Evolutionary conservation across 148 eudicot species (phyloP).

Genomic region (Euryodendron excelsum): DNA sequence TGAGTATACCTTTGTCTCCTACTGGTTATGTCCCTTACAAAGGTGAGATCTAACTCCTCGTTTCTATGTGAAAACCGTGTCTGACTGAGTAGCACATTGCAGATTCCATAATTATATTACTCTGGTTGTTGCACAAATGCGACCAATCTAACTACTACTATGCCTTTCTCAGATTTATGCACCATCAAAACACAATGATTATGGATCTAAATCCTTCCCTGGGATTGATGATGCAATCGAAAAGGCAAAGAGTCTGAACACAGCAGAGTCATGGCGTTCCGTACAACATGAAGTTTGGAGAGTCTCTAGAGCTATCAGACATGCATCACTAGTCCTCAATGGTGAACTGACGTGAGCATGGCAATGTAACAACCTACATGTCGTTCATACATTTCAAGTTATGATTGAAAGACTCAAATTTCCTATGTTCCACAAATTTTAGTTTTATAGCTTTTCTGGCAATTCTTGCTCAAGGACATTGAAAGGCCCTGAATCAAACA

Average conservation of each 20-base stretch:
- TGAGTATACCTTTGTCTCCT: background rate
- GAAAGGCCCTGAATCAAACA: background rate
- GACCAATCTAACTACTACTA: background rate
- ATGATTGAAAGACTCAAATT: background rate
- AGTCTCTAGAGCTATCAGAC: conserved; percentile 51
- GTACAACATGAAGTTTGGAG: conserved; percentile 60
- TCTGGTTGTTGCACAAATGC: background rate
- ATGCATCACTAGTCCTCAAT: conserved; percentile 48
- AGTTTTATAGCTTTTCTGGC: background rate
- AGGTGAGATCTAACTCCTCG: background rate
- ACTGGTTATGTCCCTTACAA: background rate
- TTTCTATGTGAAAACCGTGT: background rate
- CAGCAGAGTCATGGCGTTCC: conserved; percentile 39
- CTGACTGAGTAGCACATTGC: background rate
- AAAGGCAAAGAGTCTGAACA: conserved; percentile 29
- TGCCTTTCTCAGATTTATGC: conserved; percentile 45
- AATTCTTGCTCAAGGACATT: background rate
- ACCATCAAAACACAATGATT: conserved; percentile 55
- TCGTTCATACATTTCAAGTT: background rate
- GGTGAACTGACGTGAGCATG: conserved; percentile 42
- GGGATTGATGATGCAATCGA: conserved; percentile 55
- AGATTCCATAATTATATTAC: background rate
- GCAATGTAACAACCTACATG: background rate
- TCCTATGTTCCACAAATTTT: background rate
- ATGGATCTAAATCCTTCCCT: conserved; percentile 57